Conservation (phyloP, 179 eudicot species). For the Carnegiea gigantea region DNA sequence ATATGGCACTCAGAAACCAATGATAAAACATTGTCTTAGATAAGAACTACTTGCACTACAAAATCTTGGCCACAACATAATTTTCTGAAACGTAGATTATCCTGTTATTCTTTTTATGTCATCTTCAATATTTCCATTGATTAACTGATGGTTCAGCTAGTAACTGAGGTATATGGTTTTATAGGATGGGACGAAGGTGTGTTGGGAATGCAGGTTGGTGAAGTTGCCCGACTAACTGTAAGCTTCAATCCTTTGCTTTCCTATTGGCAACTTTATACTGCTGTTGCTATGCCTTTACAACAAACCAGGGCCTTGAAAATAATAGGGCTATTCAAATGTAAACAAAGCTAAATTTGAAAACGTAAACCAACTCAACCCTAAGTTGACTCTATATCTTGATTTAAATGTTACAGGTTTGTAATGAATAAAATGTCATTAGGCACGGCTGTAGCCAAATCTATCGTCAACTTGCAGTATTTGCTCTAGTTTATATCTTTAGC, state of each 20-base stretch:
- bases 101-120: not conserved
- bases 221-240: constrained; percentile 78
- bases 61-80: not conserved
- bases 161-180: constrained; percentile 20
- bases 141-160: not conserved
- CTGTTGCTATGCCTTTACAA: not conserved
- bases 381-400: not conserved
- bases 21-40: not conserved
- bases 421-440: not conserved
- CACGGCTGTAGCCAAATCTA: not conserved
- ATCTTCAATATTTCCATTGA: not conserved
- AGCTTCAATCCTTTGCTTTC: constrained; percentile 20
- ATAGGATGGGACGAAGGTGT: constrained; percentile 99
- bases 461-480: not conserved
- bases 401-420: too few species aligned
- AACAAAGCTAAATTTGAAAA: not conserved
- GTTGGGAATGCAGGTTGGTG: constrained; percentile 93
- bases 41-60: not conserved
- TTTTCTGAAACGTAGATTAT: not conserved
- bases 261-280: not conserved
- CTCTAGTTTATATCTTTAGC: not conserved
- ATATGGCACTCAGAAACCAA: not conserved
- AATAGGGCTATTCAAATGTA: not conserved
- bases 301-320: not conserved
- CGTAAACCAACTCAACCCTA: not conserved